These are phyloP conservation scores for Coemansia sp. DNA, from an alignment of 192 early-diverging fungal species.

Conservation along the genomic window DNA sequence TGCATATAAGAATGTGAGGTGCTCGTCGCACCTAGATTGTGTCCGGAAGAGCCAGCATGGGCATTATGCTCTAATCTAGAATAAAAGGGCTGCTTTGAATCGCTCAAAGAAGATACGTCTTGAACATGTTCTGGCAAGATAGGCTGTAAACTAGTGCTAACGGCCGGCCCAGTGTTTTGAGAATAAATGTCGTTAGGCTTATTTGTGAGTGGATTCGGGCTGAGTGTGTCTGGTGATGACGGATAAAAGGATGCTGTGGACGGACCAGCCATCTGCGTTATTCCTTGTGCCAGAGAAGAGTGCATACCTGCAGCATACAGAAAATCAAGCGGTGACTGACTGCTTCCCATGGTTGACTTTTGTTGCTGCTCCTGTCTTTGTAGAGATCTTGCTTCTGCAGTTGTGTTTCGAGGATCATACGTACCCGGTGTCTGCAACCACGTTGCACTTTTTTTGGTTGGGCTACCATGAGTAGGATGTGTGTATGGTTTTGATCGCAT, in stretches of 20 bases:
- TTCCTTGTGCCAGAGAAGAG: neutral
- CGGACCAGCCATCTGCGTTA: neutral
- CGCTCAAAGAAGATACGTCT: neutral
- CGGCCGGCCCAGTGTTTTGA: neutral
- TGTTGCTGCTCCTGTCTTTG: neutral
- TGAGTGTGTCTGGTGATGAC: neutral
- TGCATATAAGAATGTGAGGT: neutral
- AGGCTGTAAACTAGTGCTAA: neutral
- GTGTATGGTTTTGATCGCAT: slow-evolving; percentile 7
- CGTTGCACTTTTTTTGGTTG: neutral
- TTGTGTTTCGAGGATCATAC: neutral
- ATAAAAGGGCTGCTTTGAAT: neutral
- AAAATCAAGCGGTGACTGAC: neutral
- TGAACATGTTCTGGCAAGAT: neutral
- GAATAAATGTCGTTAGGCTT: neutral
- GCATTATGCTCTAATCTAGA: neutral
- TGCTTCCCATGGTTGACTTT: neutral
- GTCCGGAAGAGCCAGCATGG: neutral
- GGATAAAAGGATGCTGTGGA: neutral
- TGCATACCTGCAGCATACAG: neutral
- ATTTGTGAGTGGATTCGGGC: neutral
- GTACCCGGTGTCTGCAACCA: neutral
- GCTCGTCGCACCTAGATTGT: neutral
- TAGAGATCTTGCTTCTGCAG: neutral
- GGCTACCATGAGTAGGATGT: neutral